Evolutionary conservation across 179 eudicot genomes (phyloP), one percentile per base, ranked within the genome.

Genomic region (Patellifolia procumbens): DNA sequence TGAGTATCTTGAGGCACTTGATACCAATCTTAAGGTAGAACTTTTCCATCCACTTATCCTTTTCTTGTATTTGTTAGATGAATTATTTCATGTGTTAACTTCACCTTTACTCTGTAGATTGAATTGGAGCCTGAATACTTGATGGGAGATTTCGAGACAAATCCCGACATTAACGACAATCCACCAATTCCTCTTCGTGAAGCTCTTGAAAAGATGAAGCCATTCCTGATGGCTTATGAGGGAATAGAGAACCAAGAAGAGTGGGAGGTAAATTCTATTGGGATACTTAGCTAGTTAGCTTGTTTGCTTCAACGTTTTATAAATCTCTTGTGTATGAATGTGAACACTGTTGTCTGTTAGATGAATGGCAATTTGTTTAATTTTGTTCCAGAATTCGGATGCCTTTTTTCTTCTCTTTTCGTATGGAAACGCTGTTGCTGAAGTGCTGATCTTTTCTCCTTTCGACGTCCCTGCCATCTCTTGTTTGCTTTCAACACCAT

Each of bases 101-200:
- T 79, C 63, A 34, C 39, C 39, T 69, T 37, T 70, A 56, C 3
- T 29, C 52, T 87, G 84, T 86, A 95, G 99, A 81, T 88, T 65
- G 99, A 95, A 83, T 88, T 94, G 76, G 98, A 95, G 80, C 95
- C 97, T 55, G 98, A 95, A 81, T 95, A 87, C 83, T 68, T 88
- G 83, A 77, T 95, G 85, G 98, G 84, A 72, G 96, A 91, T 45
- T 95, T 93, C 65, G 97, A 84, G 70, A 85, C 83, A 19, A 93
- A 90, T 71, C 96, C 99, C 0, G 96, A 93, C 81, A 87, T 95
- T 72, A 88, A 91, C 67, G 98, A 95, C 72, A 93, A 80, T 73
- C 92, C 92, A 75, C 97, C 93, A 17, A 86, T 93, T 62, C 73
- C 98, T 75, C 90, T 95, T 65, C 79, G 79, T n/a, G 98, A 95